Evolutionary conservation across 768 basidiomycete species (phyloP), one percentile per base, ranked within the genome.

Genomic region (Tubosaeta brunneosetosa): DNA sequence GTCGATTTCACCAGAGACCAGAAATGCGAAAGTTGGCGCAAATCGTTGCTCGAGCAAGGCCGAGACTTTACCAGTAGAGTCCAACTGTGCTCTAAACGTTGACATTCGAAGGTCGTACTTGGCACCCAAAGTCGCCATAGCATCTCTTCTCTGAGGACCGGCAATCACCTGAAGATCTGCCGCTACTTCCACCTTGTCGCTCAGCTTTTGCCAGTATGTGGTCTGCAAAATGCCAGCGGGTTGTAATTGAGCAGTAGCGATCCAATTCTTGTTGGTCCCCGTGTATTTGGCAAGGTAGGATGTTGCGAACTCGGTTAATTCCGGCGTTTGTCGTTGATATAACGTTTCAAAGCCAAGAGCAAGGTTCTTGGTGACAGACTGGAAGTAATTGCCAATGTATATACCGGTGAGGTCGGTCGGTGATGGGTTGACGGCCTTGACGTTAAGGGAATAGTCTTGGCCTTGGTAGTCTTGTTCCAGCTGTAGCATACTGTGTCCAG

Each of bases 111-210:
- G 86, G 67, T 97, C 95, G 66, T 94, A 99, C 74, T 97, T 97
- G 53, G 93, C 94, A 33, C 94, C 97, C 11, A 97, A 73, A 3
- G 94, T 97, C 25, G 95, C 91, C 45, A 94, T 74, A 11, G 94
- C 97, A 66, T 95, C 94, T 61, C 95, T 78, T 63, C 91, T 86
- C 51, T 77, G 76, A 8, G 88, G 87, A 17, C 85, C 80, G 29
- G 88, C 87, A 50, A 94, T 77, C 37, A 94, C 70, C 66, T 92
- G 85, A 52, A 99, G 71, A 61, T 98, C 95, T 31, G 94, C 92
- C 31, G 92, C 95, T n/a, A 94, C 93, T 56, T 98, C 97, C 12
- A 99, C 88, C 72, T 95, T 93, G 52, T 95, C 91, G 68, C 87
- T 87, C 54, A 99, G 73, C 67, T 91, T 94, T 58, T 97, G 94